phyloP scores from a whole-genome alignment of 495 filamentous ascomycete genomes.

The Penicillium cataractarum region DNA sequence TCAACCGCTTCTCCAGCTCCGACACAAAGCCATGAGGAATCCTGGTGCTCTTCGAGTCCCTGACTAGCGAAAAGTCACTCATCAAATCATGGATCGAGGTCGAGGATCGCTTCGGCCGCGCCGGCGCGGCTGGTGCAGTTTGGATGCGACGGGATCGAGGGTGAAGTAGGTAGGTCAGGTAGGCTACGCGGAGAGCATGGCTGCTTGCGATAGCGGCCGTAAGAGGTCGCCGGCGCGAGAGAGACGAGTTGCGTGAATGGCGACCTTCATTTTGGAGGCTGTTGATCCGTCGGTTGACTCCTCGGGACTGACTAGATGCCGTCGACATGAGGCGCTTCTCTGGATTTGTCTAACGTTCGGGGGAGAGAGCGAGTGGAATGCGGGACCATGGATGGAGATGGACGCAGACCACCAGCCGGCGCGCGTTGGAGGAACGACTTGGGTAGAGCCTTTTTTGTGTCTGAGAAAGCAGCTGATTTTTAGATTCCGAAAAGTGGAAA shows the following conservation, averaged over 20 bases:
- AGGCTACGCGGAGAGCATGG: slow-evolving; percentile 88
- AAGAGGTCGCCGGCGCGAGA: slow-evolving; percentile 52
- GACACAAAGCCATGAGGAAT: slow-evolving; percentile 79
- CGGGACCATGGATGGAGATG: slow-evolving; percentile 42
- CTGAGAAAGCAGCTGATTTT: neutral
- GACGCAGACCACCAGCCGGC: slow-evolving; percentile 36
- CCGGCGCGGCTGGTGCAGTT: slow-evolving; percentile 67
- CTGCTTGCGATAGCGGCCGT: slow-evolving; percentile 78
- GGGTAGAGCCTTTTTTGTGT: neutral
- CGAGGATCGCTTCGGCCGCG: slow-evolving; percentile 65
- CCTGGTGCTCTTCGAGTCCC: slow-evolving; percentile 74
- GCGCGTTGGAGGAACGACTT: slow-evolving; percentile 12
- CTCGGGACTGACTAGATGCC: slow-evolving; percentile 56
- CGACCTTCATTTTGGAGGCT: slow-evolving; percentile 58
- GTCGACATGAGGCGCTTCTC: slow-evolving; percentile 52
- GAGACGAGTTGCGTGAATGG: slow-evolving; percentile 56
- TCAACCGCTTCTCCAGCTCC: slow-evolving; percentile 69
- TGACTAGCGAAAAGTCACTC: slow-evolving; percentile 74
- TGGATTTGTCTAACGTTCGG: slow-evolving; percentile 29
- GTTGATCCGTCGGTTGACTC: slow-evolving; percentile 58
- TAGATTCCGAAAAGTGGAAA: slow-evolving; percentile 8
- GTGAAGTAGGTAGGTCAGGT: slow-evolving; percentile 89
- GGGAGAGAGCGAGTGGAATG: slow-evolving; percentile 35
- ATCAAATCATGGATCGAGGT: slow-evolving; percentile 73
- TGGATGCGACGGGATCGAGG: slow-evolving; percentile 85